phyloP scores from a whole-genome alignment of 2,329 filamentous ascomycete species.

The Colletotrichum nymphaeae region DNA sequence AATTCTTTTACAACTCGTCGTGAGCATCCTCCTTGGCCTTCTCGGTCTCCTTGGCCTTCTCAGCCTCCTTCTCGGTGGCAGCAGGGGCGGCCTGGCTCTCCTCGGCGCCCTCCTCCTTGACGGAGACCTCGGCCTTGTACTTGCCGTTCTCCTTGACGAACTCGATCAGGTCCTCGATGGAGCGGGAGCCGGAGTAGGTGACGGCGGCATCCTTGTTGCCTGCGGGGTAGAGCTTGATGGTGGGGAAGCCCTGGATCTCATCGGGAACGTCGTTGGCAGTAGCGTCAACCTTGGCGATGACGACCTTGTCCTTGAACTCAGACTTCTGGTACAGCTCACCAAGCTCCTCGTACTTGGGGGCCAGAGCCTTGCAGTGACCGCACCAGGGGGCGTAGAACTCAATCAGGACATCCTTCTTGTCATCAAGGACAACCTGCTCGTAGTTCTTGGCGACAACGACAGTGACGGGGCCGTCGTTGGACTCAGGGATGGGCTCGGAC shows the following conservation, averaged over 20 bases:
- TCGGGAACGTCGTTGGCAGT: constrained; percentile 97
- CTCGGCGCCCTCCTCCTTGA: constrained; percentile 65
- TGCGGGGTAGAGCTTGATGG: constrained; percentile 97
- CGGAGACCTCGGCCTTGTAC: constrained; percentile 78
- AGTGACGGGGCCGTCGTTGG: constrained; percentile 87
- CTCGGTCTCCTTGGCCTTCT: constrained; percentile 59
- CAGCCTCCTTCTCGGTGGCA: constrained; percentile 60
- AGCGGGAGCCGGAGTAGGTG: constrained; percentile 89
- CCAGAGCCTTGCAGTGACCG: constrained; percentile 98
- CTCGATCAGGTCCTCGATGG: constrained; percentile 88
- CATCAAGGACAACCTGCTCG: constrained; percentile 89
- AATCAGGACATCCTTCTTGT: constrained; percentile 95
- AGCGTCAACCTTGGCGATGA: constrained; percentile 97
- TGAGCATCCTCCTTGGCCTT: constrained; percentile 62
- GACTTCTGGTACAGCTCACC: constrained; percentile 80
- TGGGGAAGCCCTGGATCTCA: constrained; percentile 97
- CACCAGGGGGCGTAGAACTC: constrained; percentile 99
- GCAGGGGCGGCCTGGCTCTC: constrained; percentile 63
- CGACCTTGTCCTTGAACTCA: constrained; percentile 84
- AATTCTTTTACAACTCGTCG: constrained; percentile 78
- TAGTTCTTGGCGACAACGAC: constrained; percentile 95
- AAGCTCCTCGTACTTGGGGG: constrained; percentile 96
- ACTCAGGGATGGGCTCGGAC: constrained; percentile 96
- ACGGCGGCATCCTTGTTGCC: constrained; percentile 87
- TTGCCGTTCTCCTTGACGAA: constrained; percentile 98